Base-by-base conservation (phyloP, 805 yeast species). In the Yamadazyma nakazawae region DNA sequence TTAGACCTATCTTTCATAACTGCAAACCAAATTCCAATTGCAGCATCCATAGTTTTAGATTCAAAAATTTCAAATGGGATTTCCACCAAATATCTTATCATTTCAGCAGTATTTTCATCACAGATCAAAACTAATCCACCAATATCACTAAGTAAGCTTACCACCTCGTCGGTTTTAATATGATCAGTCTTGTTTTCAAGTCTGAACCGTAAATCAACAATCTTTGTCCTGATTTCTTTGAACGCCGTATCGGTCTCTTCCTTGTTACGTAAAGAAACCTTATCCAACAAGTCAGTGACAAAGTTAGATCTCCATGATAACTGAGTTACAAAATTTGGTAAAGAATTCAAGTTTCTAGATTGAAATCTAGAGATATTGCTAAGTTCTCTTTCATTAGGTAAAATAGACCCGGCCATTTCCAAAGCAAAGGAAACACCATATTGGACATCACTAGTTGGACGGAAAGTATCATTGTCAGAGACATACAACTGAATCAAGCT, bases 341-440 rank as follows among this genome's bases (percentile, higher is more conserved):
- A 73, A 1, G 88, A 79, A 57, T 81, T 74, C 47, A 78, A 76
- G 31, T 67, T 69, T 50, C 62, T 62, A 31, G 60, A 66, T 49
- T 68, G 54, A 48, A 67, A 49, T 42, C 57, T 62, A 1, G 75
- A 60, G 35, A 82, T 69, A 37, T 77, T 75, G 2, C 80, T 75
- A 25, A 84, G 63, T 56, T 86, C 94, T 37, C 83, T 69, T 56
- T 88, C 95, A 25, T 74, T 74, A 16, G 83, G 74, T n/a, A 82
- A 67, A 11, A 88, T 76, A 4, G 78, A 63, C 3, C 94, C 89
- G 1, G 96, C 96, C 83, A 89, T 78, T 54, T 88, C 94, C 48
- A 91, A 69, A 0, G 99, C 98, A 73, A 92, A 88, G 0, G 96
- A 84, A 41, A 90, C 84, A 45, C 98, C 98, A 57, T 78, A 82